phyloP scores from a whole-genome alignment of 257 asterid genomes.

The Jacaranda copaia region DNA sequence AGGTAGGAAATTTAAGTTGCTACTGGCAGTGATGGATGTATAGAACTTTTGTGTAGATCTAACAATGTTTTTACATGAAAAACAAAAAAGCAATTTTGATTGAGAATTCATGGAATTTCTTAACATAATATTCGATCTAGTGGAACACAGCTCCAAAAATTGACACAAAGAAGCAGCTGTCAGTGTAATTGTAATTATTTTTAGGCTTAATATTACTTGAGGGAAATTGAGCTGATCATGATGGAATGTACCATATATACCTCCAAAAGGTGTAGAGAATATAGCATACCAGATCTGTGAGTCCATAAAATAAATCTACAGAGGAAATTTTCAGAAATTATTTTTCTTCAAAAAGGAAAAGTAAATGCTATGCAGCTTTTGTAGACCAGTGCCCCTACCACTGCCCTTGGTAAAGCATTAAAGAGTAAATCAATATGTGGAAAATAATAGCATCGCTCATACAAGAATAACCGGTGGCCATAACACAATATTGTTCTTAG shows the following conservation, averaged over 20 bases:
- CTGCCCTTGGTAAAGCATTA: neutral
- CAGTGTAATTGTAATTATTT: too few relatives aligned
- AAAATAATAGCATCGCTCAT: conserved; percentile 33
- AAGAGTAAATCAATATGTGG: conserved; percentile 6
- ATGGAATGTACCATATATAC: conserved; percentile 97
- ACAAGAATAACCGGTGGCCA: conserved; percentile 89
- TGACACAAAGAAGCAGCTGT: conserved; percentile 3
- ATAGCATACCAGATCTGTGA: conserved; percentile 98
- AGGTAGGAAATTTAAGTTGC: neutral
- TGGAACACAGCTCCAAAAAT: neutral
- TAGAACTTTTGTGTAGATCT: neutral
- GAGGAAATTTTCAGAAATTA: conserved; percentile 25
- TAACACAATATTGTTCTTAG: conserved; percentile 85
- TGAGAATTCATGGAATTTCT: neutral
- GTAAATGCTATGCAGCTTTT: conserved; percentile 48
- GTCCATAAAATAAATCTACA: conserved; percentile 93
- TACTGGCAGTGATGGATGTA: neutral
- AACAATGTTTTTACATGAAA: neutral
- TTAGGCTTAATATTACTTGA: neutral
- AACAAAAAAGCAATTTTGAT: neutral
- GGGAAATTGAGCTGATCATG: conserved; percentile 59
- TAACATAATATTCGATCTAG: neutral
- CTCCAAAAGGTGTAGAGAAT: conserved; percentile 89
- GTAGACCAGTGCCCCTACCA: too few relatives aligned
- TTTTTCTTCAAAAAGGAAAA: conserved; percentile 18